Base-by-base conservation (phyloP, 192 early-diverging fungal genomes). In the Backusella parvicylindrica region DNA sequence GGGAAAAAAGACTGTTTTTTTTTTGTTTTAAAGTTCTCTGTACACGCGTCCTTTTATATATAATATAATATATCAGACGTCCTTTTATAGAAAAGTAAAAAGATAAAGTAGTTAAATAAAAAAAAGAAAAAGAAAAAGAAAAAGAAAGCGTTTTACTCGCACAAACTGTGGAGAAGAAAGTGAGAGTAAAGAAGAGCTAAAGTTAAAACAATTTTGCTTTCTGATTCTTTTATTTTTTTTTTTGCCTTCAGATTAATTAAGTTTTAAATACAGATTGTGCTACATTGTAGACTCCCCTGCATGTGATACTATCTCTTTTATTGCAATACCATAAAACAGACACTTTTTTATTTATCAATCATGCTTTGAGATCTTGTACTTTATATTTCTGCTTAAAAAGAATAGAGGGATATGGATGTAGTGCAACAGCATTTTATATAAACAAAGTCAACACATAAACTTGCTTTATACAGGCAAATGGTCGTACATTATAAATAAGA, bases 101-200 rank as follows among this genome's bases (percentile, higher is more conserved):
- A 38, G 43, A 53, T 56, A 43, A 60, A n/a, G n/a, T n/a, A n/a
- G n/a, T n/a, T n/a, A n/a, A 30, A 74, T 28, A 40, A 23, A 60
- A 66, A 36, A 53, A 18, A 73, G 21, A 53, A 23, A 49, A 43
- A 28, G 28, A 41, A 21, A 64, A 21, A 72, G 13, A 13, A 26
- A 64, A 65, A n/a, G 72, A 64, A n/a, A 65, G 47, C 30, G 28
- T 31, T n/a, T 66, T 66, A 36, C 64, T 60, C 21, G 28, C 53
- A 60, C 53, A 28, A 60, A 60, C 53, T 26, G 53, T 60, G 50
- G 50, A 56, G 50, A 56, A 60, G 53, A 60, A 60, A 60, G 53
- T 60, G 23, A 60, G 26, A 60, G 53, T 28, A 60, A 28, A 28
- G 53, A 60, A 60, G 53, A 26, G 26, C 53, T 23, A 28, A 60